Evolutionary conservation across 768 basidiomycete species (phyloP), one percentile per base, ranked within the genome.

Genomic region (Boletus barrowsii): DNA sequence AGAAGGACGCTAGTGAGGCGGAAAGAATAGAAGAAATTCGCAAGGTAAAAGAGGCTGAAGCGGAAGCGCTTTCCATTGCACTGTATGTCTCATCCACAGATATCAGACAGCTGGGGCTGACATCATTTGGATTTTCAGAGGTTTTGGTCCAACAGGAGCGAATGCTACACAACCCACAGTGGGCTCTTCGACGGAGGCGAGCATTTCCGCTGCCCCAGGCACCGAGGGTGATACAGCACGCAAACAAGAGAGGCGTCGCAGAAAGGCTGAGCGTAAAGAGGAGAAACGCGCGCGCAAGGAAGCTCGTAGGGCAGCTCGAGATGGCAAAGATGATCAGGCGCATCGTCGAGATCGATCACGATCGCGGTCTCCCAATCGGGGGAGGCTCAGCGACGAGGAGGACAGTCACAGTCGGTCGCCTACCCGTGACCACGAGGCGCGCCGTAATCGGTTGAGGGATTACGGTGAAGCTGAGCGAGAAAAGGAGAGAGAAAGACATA

Each of bases 31-130:
- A 87, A 56, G 95, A 98, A 74, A 86, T 97, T 32, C 74, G 82
- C 52, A 82, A 79, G 63, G 68, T 97, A 58, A 96, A 97, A 69
- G 88, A 93, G 64, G 79, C 86, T 15, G 95, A 98, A 67, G 90
- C 88, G 22, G 93, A 97, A 53, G 94, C 93, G 0, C 73, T 98
- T 47, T 76, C 88, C 15, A 80, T 84, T 26, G 93, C 90, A 41
- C 73, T 98, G 87, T 88, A 58, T 43, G 84, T 76, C n/a, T 33
- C 30, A 11, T 36, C 22, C 10, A 0, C n/a, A 9, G 20, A 30
- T 44, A 15, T 51, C 41, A 6, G 39, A 10, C 13, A 30, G 39
- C 49, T 10, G 10, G 24, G 29, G 24, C 54, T 54, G 22, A 68
- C 51, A 36, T 48, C 20, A 35, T 40, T 46, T 54, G 55, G 55